Base-by-base conservation (phyloP, 768 basidiomycete species). In the Suillus luteus region DNA sequence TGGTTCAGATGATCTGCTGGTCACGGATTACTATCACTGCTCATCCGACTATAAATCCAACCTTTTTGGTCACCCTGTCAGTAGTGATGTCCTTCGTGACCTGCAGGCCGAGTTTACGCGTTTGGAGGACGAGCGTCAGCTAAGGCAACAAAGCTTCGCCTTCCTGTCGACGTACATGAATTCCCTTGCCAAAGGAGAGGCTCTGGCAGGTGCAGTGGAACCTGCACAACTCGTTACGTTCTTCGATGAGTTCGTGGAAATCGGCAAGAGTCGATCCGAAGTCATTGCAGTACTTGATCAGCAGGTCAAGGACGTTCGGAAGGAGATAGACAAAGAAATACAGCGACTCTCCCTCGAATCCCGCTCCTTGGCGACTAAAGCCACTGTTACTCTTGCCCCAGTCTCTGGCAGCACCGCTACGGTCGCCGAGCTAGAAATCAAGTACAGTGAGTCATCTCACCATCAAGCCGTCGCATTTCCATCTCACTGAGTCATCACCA, bases 161-260 rank as follows among this genome's bases (percentile, higher is more conserved):
- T 73, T 73, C 49, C 63, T 73, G 31, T 69, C 72, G 5, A 73
- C 71, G 1, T 71, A 69, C 33, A 73, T 71, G 67, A 65, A 73
- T 48, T 72, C 71, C 22, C 67, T 72, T 22, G 71, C 71, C 8
- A 63, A 71, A 48, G 71, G 66, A 64, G 67, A 71, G n/a, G 59
- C 49, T 27, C 38, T 64, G 0, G 6, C 1, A 24, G 48, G 48
- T 3, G 61, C 65, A 15, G 44, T 54, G 0, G 67, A 67, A 22
- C 67, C 69, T n/a, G 61, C 67, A 22, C 69, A 65, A 33, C 66
- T 72, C 49, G 62, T 67, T 5, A 38, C 64, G 2, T 67, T 69
- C 55, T 71, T 72, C 44, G 69, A 73, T 43, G 63, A 69, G 2
- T 72, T 72, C 27, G 59, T 72, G 22, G 71, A 69, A 1, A 64